Evolutionary conservation across 495 filamentous ascomycete genomes (phyloP), one percentile per base, ranked within the genome.

Genomic region (Aspergillus ellipticus): DNA sequence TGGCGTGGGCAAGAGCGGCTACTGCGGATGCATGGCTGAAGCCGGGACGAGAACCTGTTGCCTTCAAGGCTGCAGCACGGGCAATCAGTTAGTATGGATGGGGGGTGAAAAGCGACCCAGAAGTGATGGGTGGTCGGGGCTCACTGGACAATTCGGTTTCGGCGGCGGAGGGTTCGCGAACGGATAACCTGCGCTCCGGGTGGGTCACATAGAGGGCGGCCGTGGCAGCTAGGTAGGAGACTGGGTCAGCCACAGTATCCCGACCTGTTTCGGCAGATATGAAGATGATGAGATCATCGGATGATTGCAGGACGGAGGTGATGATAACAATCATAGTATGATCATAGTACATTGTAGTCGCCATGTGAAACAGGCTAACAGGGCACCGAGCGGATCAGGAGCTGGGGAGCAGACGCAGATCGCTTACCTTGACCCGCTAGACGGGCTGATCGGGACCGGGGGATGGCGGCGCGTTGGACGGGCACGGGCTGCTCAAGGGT

Each of bases 1-100:
- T 85, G 22, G 83, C 77, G 77, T 89, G 87, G 22, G 89, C 89
- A 16, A 94, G 74, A 42, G 89, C 90, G 33, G 87, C 83, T 49
- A 83, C 82, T 19, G 89, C 90, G 42, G 89, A 89, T 28, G 85
- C 82, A 51, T 80, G 78, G 47, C 83, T 78, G 60, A 92, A 77
- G 22, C 89, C 89, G 39, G 78, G 66, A 19, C 88, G 85, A 56
- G 75, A 90, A 56, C 88, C 84, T 49, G 81, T 76, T 17, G 84
- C 79, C 58, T 79, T 80, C 55, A 87, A 84, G 69, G 83, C 86
- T 61, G 45, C 35, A 80, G 82, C 26, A 83, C 13, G n/a, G 46
- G 58, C 28, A 24, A 42, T 9, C 2, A 8, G 48, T 68, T 31
- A 66, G 57, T 19, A 35, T 51, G 13, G 10, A 42, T 28, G 7